Percentiles rank a stretch among this genome's conserved stretches.
phyloP scores from a whole-genome alignment of 495 filamentous ascomycete genomes.

The Podospora pseudopauciseta region DNA sequence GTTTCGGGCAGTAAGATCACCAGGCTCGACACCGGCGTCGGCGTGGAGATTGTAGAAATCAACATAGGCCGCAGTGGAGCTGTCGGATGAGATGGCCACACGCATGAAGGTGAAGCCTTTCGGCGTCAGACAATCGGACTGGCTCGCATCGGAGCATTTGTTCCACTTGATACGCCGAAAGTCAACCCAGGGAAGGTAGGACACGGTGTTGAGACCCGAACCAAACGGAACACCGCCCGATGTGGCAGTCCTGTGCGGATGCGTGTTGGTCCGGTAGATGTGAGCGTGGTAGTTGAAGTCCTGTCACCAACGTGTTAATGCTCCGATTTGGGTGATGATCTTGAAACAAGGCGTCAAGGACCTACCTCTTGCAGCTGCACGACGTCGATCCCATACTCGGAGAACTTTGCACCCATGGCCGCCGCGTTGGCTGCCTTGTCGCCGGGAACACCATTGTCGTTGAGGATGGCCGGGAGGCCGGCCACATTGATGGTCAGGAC shows the following conservation, averaged over 20 bases:
- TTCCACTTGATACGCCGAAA: conserved; percentile 57
- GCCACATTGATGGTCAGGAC: conserved; percentile 59
- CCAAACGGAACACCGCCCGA: conserved; percentile 59
- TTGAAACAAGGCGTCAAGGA: neutral
- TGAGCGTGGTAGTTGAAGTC: conserved; percentile 64
- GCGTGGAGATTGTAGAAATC: conserved; percentile 62
- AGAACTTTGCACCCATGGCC: conserved; percentile 47
- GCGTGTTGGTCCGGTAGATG: conserved; percentile 53
- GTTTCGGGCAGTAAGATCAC: conserved; percentile 49
- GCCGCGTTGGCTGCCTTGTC: conserved; percentile 51
- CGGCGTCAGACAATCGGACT: conserved; percentile 57
- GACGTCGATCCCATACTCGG: conserved; percentile 52
- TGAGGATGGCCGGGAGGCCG: conserved; percentile 53
- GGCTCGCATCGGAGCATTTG: conserved; percentile 51
- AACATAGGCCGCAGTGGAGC: conserved; percentile 39
- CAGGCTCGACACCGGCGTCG: conserved; percentile 53
- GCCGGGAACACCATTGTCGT: conserved; percentile 51
- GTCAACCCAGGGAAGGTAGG: conserved; percentile 52
- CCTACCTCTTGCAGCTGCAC: conserved; percentile 59
- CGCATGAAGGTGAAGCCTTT: conserved; percentile 65
- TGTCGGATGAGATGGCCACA: conserved; percentile 25
- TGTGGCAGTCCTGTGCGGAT: conserved; percentile 56
- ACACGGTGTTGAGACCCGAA: conserved; percentile 57
- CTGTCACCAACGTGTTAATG: conserved; percentile 19
- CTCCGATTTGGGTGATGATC: neutral